Evolutionary conservation across 305 asterid genomes (phyloP).

Genomic region (Solanum chacoense): DNA sequence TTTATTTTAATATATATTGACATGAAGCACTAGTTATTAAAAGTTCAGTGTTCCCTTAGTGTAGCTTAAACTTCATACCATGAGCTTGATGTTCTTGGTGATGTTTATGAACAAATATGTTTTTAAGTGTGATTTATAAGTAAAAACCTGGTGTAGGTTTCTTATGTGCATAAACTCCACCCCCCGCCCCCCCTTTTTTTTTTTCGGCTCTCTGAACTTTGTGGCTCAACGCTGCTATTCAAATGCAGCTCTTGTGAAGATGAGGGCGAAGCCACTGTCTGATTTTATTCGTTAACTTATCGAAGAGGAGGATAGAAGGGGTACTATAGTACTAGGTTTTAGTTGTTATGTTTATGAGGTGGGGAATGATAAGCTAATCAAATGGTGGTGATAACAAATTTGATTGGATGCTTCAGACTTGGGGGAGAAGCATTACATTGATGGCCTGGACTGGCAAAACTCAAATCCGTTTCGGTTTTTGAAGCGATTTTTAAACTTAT

Average conservation of each 20-base stretch:
- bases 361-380: not conserved
- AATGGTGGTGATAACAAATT: not conserved
- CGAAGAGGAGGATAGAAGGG: not conserved
- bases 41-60: not conserved
- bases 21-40: not conserved
- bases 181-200: not conserved
- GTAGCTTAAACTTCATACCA: not conserved
- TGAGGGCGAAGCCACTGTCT: not conserved
- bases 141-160: not conserved
- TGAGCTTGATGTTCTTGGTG: not conserved
- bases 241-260: not conserved
- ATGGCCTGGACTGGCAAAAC: not conserved
- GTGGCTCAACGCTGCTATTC: not conserved
- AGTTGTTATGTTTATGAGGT: not conserved
- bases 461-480: not conserved
- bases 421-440: not conserved
- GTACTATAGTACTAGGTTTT: not conserved
- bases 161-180: not conserved
- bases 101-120: slow-evolving; percentile 2
- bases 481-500: not conserved
- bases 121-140: not conserved
- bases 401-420: not conserved
- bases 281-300: not conserved
- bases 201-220: not conserved
- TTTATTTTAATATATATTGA: not conserved